Conservation (phyloP, 164 flowering plant species). For the Tetrastigma voinierianum region DNA sequence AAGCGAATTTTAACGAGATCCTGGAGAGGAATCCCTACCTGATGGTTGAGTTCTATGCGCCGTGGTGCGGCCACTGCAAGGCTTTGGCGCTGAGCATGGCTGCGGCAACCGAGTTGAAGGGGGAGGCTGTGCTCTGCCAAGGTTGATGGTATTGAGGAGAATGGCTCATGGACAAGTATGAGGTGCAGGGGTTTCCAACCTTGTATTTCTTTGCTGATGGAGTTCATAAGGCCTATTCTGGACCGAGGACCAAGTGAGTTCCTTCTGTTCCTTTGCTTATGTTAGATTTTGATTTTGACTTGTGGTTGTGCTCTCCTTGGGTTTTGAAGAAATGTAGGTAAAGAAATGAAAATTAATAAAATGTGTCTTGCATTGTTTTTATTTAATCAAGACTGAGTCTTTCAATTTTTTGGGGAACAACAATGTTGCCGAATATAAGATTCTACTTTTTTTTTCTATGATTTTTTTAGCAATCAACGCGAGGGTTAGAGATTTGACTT, state of each 20-base stretch:
- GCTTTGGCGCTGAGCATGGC: conserved; percentile 39
- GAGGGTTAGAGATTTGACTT: too few species aligned
- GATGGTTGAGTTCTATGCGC: conserved; percentile 48
- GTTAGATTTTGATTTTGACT: too few species aligned
- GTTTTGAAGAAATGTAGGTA: too few species aligned
- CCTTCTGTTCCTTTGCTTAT: background rate
- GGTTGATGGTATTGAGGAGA: conserved; percentile 36
- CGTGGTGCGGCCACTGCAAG: conserved; percentile 44
- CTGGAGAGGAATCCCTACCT: conserved; percentile 28
- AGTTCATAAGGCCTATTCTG: background rate
- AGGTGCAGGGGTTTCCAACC: background rate
- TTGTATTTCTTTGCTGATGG: conserved; percentile 2
- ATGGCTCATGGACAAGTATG: background rate
- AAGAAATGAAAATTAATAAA: too few species aligned
- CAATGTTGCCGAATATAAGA: too few species aligned
- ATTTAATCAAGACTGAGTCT: too few species aligned
- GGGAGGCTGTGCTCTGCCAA: conserved; percentile 34
- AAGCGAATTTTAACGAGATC: conserved; percentile 30
- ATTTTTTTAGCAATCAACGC: too few species aligned
- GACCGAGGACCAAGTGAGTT: background rate
- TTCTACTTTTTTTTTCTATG: too few species aligned
- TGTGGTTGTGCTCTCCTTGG: too few species aligned
- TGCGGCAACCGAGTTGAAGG: conserved; percentile 42
- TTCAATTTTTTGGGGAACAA: too few species aligned
- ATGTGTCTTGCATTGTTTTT: too few species aligned